These are phyloP conservation scores for Rhizopogon vulgaris DNA, from an alignment of 768 basidiomycete genomes.

Conservation along the genomic window DNA sequence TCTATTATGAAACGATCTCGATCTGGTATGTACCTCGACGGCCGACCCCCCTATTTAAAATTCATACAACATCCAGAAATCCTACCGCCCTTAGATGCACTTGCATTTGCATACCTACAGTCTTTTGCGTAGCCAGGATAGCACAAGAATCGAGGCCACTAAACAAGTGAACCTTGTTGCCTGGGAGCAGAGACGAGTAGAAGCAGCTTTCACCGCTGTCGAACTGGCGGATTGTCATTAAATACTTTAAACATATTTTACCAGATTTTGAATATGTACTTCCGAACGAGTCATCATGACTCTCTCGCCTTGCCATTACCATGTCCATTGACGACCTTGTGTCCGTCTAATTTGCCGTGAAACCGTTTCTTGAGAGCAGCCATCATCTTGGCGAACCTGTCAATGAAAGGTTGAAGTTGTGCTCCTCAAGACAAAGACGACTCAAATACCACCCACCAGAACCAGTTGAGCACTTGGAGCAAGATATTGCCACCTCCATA, in stretches of 20 bases:
- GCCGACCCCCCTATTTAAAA: too few relatives aligned
- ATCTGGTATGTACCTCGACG: too few relatives aligned
- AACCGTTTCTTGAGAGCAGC: conserved; percentile 59
- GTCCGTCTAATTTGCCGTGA: conserved; percentile 16
- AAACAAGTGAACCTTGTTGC: conserved; percentile 71
- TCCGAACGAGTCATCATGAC: not conserved
- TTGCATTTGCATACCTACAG: conserved; percentile 79
- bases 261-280: not conserved
- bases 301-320: conserved; percentile 11
- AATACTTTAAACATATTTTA: too few relatives aligned
- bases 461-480: conserved; percentile 70
- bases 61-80: too few relatives aligned
- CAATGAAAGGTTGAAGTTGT: not conserved
- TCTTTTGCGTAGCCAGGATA: conserved; percentile 41
- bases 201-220: conserved; percentile 38
- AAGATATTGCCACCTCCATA: conserved; percentile 57
- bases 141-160: conserved; percentile 56
- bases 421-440: not conserved
- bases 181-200: conserved; percentile 67
- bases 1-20: too few relatives aligned
- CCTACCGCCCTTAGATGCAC: conserved; percentile 43
- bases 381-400: conserved; percentile 75
- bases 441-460: conserved; percentile 59
- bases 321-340: conserved; percentile 9
- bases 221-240: not conserved